Conservation (phyloP, 2,329 filamentous ascomycete species). For the Trichoderma citrinoviride region DNA sequence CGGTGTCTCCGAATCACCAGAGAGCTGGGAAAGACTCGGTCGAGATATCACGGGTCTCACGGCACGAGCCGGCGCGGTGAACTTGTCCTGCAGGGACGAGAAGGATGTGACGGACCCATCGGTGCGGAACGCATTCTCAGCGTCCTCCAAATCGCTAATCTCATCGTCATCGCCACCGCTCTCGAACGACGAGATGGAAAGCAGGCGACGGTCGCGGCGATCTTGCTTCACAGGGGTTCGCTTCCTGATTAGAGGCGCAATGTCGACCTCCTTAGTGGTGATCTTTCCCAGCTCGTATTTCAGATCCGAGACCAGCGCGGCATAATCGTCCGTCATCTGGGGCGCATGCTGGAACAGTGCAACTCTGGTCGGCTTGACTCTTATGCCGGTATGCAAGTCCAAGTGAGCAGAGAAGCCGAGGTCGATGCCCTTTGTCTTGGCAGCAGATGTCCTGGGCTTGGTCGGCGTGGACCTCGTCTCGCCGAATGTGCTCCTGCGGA, state of each 20-base stretch:
- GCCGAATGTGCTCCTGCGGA: conserved; percentile 51
- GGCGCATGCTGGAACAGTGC: conserved; percentile 29
- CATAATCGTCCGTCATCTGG: conserved; percentile 43
- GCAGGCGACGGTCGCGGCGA: conserved; percentile 17
- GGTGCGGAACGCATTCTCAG: conserved; percentile 28
- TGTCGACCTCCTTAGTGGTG: conserved; percentile 23
- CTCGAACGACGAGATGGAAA: conserved; percentile 17
- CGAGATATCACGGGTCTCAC: conserved; percentile 32
- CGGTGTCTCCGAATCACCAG: neutral
- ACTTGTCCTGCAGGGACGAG: conserved; percentile 26
- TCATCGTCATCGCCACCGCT: conserved; percentile 34
- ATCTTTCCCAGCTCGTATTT: conserved; percentile 40
- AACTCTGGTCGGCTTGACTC: conserved; percentile 26
- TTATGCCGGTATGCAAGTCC: conserved; percentile 43
- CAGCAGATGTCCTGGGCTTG: conserved; percentile 27
- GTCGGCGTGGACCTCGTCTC: conserved; percentile 27
- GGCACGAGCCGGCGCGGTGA: conserved; percentile 25
- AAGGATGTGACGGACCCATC: conserved; percentile 29
- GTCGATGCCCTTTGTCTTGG: conserved; percentile 45
- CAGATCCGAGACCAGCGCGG: conserved; percentile 42
- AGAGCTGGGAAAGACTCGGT: conserved; percentile 15
- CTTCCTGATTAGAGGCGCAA: conserved; percentile 1
- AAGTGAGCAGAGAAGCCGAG: conserved; percentile 56
- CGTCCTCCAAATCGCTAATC: conserved; percentile 54
- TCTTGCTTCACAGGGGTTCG: conserved; percentile 15